Conservation (phyloP, 495 filamentous ascomycete species). For the Penicillium mononematosum region DNA sequence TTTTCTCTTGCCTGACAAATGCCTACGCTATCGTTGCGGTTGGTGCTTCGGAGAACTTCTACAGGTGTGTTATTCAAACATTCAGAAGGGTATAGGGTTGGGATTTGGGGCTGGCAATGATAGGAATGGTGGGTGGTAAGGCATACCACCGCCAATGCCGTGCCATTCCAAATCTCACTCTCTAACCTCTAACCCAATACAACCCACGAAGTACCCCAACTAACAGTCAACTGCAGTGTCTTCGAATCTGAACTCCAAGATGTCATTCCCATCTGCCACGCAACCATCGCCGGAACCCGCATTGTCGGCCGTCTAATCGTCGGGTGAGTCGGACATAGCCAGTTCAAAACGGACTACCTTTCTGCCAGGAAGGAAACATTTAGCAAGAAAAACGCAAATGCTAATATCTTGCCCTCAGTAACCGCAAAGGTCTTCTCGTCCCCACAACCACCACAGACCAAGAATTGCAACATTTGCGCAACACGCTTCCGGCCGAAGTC, state of each 20-base stretch:
- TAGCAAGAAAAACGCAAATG: slow-evolving; percentile 6
- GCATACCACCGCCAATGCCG: not conserved
- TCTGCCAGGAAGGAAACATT: not conserved
- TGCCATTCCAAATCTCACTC: slow-evolving; percentile 1
- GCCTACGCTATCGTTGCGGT: slow-evolving; percentile 90
- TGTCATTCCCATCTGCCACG: slow-evolving; percentile 94
- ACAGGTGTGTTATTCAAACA: slow-evolving; percentile 55
- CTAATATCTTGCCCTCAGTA: slow-evolving; percentile 49
- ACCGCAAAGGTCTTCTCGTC: slow-evolving; percentile 93
- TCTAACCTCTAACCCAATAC: not conserved
- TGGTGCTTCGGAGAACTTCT: slow-evolving; percentile 97
- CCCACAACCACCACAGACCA: slow-evolving; percentile 96
- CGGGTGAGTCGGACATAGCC: slow-evolving; percentile 59
- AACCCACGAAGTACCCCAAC: slow-evolving; percentile 4
- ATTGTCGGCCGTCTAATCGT: slow-evolving; percentile 95
- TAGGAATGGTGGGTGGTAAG: not conserved
- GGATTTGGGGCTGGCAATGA: not conserved
- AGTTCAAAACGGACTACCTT: not conserved
- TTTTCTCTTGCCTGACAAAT: slow-evolving; percentile 94
- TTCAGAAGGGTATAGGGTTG: not conserved
- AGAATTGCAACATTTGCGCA: slow-evolving; percentile 94
- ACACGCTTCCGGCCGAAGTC: slow-evolving; percentile 84
- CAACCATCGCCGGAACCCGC: slow-evolving; percentile 93
- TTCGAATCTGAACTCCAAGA: slow-evolving; percentile 98
- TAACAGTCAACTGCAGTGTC: slow-evolving; percentile 45